These are phyloP conservation scores for Pestalotiopsis fici DNA, from an alignment of 2,329 filamentous ascomycete genomes.

Conservation along the genomic window DNA sequence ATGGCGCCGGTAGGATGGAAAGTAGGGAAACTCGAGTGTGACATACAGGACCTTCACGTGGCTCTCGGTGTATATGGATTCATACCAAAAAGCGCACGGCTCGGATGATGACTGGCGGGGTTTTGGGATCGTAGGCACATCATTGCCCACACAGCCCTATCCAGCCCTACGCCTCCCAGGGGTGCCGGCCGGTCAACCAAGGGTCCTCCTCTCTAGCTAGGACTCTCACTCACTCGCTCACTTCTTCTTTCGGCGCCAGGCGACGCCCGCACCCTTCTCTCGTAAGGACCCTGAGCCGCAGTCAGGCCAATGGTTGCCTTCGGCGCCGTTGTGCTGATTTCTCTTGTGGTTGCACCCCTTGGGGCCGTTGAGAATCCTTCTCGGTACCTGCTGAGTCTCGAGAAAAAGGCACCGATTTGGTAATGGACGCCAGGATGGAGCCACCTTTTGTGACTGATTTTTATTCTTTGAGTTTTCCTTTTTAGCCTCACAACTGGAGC, in stretches of 20 bases:
- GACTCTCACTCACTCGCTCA: not conserved
- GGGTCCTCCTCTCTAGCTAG: not conserved
- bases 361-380: slow-evolving; percentile 2
- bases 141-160: not conserved
- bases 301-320: not conserved
- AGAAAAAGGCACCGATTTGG: not conserved
- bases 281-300: not conserved
- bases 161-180: not conserved
- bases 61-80: not conserved
- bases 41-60: not conserved
- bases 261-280: not conserved
- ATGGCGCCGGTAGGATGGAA: not conserved
- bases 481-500: not conserved
- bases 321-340: not conserved
- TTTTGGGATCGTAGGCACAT: not conserved
- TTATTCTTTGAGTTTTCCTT: not conserved
- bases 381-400: not conserved
- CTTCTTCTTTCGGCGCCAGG: not conserved
- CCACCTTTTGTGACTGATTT: not conserved
- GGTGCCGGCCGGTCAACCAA: not conserved
- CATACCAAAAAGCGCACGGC: not conserved
- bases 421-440: not conserved
- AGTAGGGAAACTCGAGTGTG: not conserved
- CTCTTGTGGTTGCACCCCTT: not conserved
- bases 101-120: not conserved